Base-by-base conservation (phyloP, 208 protist genomes). In the Trypanosoma lewisi region DNA sequence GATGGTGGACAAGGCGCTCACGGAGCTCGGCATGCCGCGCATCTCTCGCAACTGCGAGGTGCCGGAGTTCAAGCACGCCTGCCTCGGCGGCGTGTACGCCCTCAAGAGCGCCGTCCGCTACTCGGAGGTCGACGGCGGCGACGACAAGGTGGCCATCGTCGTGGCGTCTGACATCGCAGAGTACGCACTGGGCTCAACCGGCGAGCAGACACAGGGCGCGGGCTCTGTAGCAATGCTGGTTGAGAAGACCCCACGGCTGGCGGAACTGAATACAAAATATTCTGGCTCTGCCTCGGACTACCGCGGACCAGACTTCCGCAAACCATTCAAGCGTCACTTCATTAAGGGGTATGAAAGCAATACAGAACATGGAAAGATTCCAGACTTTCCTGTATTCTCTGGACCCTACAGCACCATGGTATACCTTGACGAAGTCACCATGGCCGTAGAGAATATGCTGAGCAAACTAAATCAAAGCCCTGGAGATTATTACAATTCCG, bases 11-110 rank as follows among this genome's bases (percentile, higher is more conserved):
- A 92, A 89, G 64, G 87, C 78, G 34, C 73, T 96, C 25, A 63
- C 60, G 6, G 75, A 84, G 28, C 73, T 96, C 41, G 78, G 78
- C 57, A 63, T 94, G 67, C 83, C 86, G 0, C 27, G 65, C 41
- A 59, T 96, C 53, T 89, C 87, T 21, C 86, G 87, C 56, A 69
- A 92, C 77, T 93, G 86, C 65, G 90, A 96, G 69, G 90, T 96
- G 60, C 90, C 90, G 34, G 87, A 96, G 79, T 96, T 96, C 70
- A 96, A 96, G 70, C 90, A 96, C 73, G 90, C 90, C n/a, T 96
- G 90, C 69, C 83, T 96, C 23, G 90, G 82, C 51, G 90, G 90
- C 14, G 85, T 96, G 59, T 96, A 96, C 70, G 90, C 90, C 7
- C 75, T 96, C 49, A 82, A 96, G 81, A 86, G 82, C 65, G 90